Conservation (phyloP, 495 filamentous ascomycete genomes). For the Saxophila tyrrhenica region DNA sequence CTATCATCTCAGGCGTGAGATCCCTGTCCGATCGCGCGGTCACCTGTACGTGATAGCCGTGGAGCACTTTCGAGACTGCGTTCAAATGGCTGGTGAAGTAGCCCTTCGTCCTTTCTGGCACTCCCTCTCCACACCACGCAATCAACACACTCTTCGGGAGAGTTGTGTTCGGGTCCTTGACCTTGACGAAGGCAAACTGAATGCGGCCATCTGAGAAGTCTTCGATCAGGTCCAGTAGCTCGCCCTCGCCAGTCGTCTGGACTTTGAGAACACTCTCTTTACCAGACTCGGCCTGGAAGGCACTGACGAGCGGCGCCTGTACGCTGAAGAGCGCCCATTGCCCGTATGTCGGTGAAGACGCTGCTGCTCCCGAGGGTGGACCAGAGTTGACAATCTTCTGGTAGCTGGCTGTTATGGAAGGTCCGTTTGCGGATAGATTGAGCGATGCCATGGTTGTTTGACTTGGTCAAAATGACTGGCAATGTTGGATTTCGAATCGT, state of each 20-base stretch:
- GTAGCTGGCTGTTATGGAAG: conserved; percentile 88
- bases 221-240: conserved; percentile 87
- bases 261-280: conserved; percentile 96
- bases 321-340: conserved; percentile 92
- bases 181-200: conserved; percentile 93
- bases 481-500: background rate
- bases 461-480: no score
- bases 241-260: conserved; percentile 85
- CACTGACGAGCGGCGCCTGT: conserved; percentile 76
- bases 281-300: conserved; percentile 71
- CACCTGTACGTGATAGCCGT: conserved; percentile 96
- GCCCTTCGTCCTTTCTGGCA: conserved; percentile 95
- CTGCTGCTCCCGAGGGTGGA: conserved; percentile 50
- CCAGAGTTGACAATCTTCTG: conserved; percentile 70
- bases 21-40: conserved; percentile 86
- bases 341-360: conserved; percentile 56
- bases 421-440: conserved; percentile 80
- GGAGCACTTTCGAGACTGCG: conserved; percentile 77
- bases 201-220: conserved; percentile 94
- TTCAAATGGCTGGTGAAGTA: conserved; percentile 93
- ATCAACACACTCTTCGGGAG: conserved; percentile 90
- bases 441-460: conserved; percentile 66
- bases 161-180: conserved; percentile 85
- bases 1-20: conserved; percentile 71
- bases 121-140: conserved; percentile 94